A percentile compares a stretch with the other conserved stretches of the same genome.
These are phyloP conservation scores for Aspergillus hancockii DNA, from an alignment of 495 filamentous ascomycete species.

Conservation along the genomic window DNA sequence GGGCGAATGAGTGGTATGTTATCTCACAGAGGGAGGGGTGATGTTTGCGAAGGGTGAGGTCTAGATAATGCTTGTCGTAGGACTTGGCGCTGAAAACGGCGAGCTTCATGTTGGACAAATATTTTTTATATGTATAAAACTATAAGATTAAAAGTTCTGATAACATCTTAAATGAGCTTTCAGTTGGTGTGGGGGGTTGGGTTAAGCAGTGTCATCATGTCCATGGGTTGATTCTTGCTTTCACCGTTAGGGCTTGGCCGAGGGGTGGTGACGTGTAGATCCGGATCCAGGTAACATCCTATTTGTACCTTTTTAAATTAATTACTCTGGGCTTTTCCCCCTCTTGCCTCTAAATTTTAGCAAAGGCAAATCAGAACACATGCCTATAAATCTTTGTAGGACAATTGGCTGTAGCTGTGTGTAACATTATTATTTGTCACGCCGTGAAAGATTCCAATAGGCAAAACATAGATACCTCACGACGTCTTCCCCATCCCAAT, in stretches of 20 bases:
- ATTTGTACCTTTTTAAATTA: not conserved
- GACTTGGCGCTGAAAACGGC: conserved; percentile 64
- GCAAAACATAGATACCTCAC: too few species aligned
- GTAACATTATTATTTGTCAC: too few species aligned
- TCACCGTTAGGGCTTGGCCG: not conserved
- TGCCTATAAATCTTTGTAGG: too few species aligned
- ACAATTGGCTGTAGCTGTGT: too few species aligned
- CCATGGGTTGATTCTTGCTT: not conserved
- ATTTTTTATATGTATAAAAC: not conserved
- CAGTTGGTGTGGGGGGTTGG: not conserved
- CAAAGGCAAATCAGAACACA: too few species aligned
- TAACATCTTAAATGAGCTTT: not conserved
- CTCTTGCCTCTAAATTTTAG: too few species aligned
- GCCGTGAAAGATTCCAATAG: too few species aligned
- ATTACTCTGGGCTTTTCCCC: too few species aligned
- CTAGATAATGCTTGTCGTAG: conserved; percentile 58
- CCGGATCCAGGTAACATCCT: not conserved
- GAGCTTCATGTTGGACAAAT: conserved; percentile 50
- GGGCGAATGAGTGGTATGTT: conserved; percentile 56
- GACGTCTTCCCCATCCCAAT: too few species aligned
- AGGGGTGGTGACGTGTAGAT: conserved; percentile 1
- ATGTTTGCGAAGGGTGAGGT: conserved; percentile 24
- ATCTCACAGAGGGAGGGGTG: conserved; percentile 38
- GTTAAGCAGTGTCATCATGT: not conserved
- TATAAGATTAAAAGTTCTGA: not conserved